Percentiles rank a stretch among this genome's conserved stretches.
Evolutionary conservation across 306 rosid species (phyloP).

Genomic region (Quercus dentata): DNA sequence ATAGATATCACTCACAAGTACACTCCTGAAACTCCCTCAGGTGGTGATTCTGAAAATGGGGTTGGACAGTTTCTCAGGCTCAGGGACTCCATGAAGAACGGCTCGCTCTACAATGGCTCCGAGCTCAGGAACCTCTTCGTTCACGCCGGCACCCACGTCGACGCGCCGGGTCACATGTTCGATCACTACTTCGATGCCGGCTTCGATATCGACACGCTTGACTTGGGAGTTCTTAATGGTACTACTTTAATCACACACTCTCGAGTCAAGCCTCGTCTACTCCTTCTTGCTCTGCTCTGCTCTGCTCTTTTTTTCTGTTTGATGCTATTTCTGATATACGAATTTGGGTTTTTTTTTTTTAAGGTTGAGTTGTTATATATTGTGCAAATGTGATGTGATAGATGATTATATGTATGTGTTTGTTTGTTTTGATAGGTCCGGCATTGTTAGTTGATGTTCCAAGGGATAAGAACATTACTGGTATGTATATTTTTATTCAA

Average conservation of each 20-base stretch:
- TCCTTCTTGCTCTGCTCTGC: neutral
- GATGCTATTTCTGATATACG: neutral
- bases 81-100: conserved; percentile 66
- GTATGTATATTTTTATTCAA: conserved; percentile 30
- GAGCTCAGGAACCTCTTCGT: conserved; percentile 47
- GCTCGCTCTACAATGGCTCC: conserved; percentile 55
- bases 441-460: conserved; percentile 83
- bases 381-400: neutral
- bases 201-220: conserved; percentile 77
- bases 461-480: conserved; percentile 76
- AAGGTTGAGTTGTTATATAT: neutral
- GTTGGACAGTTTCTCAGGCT: conserved; percentile 73
- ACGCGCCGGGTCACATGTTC: conserved; percentile 71
- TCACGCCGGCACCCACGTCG: conserved; percentile 89
- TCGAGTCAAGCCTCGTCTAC: neutral
- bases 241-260: neutral
- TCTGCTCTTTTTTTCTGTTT: neutral
- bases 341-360: neutral
- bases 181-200: conserved; percentile 82
- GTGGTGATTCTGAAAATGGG: conserved; percentile 49
- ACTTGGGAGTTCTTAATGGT: conserved; percentile 75
- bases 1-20: conserved; percentile 63
- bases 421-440: conserved; percentile 47
- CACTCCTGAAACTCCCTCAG: conserved; percentile 51
- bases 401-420: neutral